Evolutionary conservation across 2,329 filamentous ascomycete species (phyloP), one percentile per base, ranked within the genome.

Genomic region (Claviceps monticola): DNA sequence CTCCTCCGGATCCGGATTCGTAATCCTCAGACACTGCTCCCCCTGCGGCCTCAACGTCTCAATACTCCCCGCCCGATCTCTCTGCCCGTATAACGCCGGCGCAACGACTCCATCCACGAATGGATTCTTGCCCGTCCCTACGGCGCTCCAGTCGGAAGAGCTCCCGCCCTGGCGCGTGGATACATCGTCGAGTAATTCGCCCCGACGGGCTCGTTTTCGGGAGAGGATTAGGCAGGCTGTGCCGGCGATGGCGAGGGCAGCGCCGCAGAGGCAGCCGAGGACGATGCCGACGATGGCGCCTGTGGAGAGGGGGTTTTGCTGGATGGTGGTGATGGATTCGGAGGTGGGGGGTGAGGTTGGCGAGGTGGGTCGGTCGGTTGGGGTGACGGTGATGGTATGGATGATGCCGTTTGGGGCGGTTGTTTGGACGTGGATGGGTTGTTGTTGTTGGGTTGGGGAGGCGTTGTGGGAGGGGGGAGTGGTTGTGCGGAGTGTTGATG

Each of bases 1-100:
- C 49, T 50, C 49, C 13, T 42, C 42, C 52, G 42, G 48, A 46
- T 53, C 51, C 2, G 51, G 51, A 38, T 53, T 53, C 36, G 23
- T 39, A 6, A 53, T 47, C 36, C 51, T 37, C 42, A 53, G 19
- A 11, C 41, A 42, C n/a, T 43, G 37, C 11, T 53, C 47, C 43
- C 29, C 19, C n/a, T 16, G 42, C 2, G 51, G 47, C n/a, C 21
- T 8, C 6, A 50, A 17, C 14, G 34, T 50, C 26, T 53, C 51
- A 6, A 53, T 36, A 14, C 51, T 53, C 5, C 51, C 51, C 5
- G 51, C 41, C 23, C 47, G 9, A 48, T 53, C 48, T 14, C 51
- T 46, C 51, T 29, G 36, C 3, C 39, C 48, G 16, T 53, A 53
- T 5, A 53, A 3, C 16, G n/a, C 34, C 5, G 26, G 36, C 14